Base-by-base conservation (phyloP, 2,329 filamentous ascomycete species). In the Orbilia blumenaviensis region DNA sequence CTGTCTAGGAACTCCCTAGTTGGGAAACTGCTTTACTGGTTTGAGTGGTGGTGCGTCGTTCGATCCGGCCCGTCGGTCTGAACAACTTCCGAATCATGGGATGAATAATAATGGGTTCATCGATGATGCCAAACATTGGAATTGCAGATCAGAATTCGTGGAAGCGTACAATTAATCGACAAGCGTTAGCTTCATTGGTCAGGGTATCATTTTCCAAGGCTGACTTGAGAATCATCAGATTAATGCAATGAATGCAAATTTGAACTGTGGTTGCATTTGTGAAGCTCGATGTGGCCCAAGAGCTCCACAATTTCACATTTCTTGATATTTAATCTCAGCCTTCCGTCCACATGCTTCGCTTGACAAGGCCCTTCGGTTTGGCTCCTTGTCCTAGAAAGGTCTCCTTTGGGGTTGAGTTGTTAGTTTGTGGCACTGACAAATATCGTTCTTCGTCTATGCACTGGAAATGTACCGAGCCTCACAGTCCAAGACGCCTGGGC, bases 81-180 rank as follows among this genome's bases (percentile, higher is more conserved):
- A 69, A 54, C 36, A 54, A 44, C 8, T 25, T 18, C 64, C 63
- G 71, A 68, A 71, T 52, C 23, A 42, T 71, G 25, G 25, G 60
- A 68, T 76, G 72, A 76, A 64, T 69, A 69, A 76, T 58, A 69
- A 60, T 76, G 58, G 12, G 48, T 60, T 64, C 60, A 50, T 63
- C 16, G 41, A n/a, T 14, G 25, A 32, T 46, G 42, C 64, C 36
- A 44, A 66, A 66, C 42, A 36, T 50, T 23, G 41, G 41, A 66
- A 23, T 54, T 41, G 29, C 34, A 27, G 9, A 21, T 66, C 32
- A 66, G 58, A 63, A n/a, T 63, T 46, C 58, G 58, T 56, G 32
- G 23, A 18, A 9, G 32, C 18, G 8, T 56, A 21, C 32, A 38
- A 38, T 56, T 56, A 38, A 16, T 21, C 12, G 27, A 34, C 32